A percentile compares a stretch with the other conserved stretches of the same genome.
These are phyloP conservation scores for Xerophyta viscosa DNA, from an alignment of 106 monocot species.

Conservation along the genomic window DNA sequence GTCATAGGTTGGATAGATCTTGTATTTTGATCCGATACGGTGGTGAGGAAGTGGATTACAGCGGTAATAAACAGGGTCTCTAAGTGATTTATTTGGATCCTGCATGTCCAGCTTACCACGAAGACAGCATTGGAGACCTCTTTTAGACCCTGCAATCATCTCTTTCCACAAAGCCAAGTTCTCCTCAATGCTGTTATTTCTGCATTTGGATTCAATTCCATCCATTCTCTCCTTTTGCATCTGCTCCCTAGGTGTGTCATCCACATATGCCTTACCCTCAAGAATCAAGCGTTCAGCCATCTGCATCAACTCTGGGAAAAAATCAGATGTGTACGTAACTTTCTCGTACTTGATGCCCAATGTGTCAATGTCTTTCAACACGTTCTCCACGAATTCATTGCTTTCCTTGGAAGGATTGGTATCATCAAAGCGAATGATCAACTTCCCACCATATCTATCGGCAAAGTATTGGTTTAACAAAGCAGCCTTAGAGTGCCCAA, in stretches of 20 bases:
- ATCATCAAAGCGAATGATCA: constrained; percentile 94
- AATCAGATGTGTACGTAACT: constrained; percentile 91
- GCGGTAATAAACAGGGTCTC: constrained; percentile 95
- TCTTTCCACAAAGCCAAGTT: constrained; percentile 87
- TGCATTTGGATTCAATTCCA: constrained; percentile 82
- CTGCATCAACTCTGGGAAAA: constrained; percentile 64
- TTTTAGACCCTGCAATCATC: constrained; percentile 83
- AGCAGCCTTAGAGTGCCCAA: constrained; percentile 94
- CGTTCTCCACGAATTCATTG: constrained; percentile 90
- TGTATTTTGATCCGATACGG: constrained; percentile 78
- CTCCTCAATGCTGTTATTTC: constrained; percentile 55
- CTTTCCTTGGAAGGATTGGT: constrained; percentile 99
- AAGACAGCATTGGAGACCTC: constrained; percentile 77
- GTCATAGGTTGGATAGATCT: constrained; percentile 96
- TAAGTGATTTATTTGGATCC: constrained; percentile 81
- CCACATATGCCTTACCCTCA: constrained; percentile 88
- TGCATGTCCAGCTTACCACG: constrained; percentile 95
- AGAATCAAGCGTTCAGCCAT: constrained; percentile 74
- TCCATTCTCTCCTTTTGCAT: constrained; percentile 98
- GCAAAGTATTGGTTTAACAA: constrained; percentile 91
- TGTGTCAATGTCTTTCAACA: constrained; percentile 80
- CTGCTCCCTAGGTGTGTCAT: constrained; percentile 91
- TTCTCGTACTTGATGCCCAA: constrained; percentile 74
- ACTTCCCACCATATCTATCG: constrained; percentile 55
- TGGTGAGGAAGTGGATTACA: constrained; percentile 76